These are phyloP conservation scores for Trichophyton verrucosum DNA, from an alignment of 2,329 filamentous ascomycete species.

Conservation along the genomic window DNA sequence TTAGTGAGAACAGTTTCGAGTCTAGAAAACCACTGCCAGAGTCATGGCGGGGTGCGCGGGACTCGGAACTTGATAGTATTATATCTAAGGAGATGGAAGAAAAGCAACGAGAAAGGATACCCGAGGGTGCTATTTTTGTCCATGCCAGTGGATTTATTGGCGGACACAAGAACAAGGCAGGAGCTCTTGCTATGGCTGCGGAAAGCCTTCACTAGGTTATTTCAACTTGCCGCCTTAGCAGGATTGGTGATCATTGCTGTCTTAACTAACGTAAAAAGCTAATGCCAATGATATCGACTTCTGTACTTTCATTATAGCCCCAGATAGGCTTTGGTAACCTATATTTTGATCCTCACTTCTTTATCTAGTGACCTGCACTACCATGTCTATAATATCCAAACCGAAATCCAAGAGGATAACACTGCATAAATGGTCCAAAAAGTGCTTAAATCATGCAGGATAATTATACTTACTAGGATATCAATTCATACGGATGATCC, in stretches of 20 bases:
- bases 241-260: too few species aligned
- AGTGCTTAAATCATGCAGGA: too few species aligned
- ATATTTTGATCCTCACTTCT: too few species aligned
- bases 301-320: too few species aligned
- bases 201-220: slow-evolving; percentile 22
- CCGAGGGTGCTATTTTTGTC: slow-evolving; percentile 65
- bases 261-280: too few species aligned
- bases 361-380: too few species aligned
- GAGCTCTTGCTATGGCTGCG: slow-evolving; percentile 68
- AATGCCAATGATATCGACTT: too few species aligned
- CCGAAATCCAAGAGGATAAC: too few species aligned
- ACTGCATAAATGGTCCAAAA: too few species aligned
- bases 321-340: too few species aligned
- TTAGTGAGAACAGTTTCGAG: slow-evolving; percentile 72
- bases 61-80: slow-evolving; percentile 63
- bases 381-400: not conserved
- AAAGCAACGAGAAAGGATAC: slow-evolving; percentile 26
- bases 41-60: slow-evolving; percentile 80
- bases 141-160: slow-evolving; percentile 95
- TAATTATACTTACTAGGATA: not conserved
- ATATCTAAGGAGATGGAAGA: slow-evolving; percentile 30
- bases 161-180: slow-evolving; percentile 83
- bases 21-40: slow-evolving; percentile 86
- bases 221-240: not conserved
- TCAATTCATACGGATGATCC: slow-evolving; percentile 40